Conservation (phyloP, 2,329 filamentous ascomycete species). For the Oidium heveae region DNA sequence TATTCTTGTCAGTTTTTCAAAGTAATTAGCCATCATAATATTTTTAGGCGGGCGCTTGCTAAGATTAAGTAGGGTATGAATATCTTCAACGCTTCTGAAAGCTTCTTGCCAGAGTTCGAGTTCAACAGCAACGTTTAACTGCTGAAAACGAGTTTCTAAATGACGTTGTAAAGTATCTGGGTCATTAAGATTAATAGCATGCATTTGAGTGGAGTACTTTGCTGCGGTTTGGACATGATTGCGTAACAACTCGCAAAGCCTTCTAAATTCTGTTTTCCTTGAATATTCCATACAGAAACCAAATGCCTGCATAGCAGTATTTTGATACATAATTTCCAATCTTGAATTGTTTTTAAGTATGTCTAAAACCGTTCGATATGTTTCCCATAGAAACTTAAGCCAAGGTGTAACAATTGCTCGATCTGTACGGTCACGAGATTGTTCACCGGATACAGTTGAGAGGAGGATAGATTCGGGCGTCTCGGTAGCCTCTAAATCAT, state of each 20-base stretch:
- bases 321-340: slow-evolving; percentile 94
- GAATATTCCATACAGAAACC: slow-evolving; percentile 97
- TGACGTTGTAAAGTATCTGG: slow-evolving; percentile 93
- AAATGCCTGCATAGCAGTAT: slow-evolving; percentile 92
- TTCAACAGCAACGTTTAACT: slow-evolving; percentile 93
- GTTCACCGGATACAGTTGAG: slow-evolving; percentile 91
- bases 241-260: slow-evolving; percentile 88
- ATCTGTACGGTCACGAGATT: slow-evolving; percentile 91
- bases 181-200: slow-evolving; percentile 96
- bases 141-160: slow-evolving; percentile 92
- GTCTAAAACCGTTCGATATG: slow-evolving; percentile 91
- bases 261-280: slow-evolving; percentile 96
- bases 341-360: slow-evolving; percentile 98
- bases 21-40: slow-evolving; percentile 99
- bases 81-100: slow-evolving; percentile 97
- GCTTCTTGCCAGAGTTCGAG: slow-evolving; percentile 98
- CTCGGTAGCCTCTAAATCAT: slow-evolving; percentile 90
- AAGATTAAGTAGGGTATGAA: slow-evolving; percentile 85
- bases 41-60: slow-evolving; percentile 98
- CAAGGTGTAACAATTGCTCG: slow-evolving; percentile 94
- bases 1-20: slow-evolving; percentile 95
- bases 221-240: slow-evolving; percentile 98
- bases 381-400: slow-evolving; percentile 99
- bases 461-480: slow-evolving; percentile 95
- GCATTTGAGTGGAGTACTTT: slow-evolving; percentile 98